Base-by-base conservation (phyloP, 1,284 basidiomycete genomes). In the Sphaerobolus stellatus region DNA sequence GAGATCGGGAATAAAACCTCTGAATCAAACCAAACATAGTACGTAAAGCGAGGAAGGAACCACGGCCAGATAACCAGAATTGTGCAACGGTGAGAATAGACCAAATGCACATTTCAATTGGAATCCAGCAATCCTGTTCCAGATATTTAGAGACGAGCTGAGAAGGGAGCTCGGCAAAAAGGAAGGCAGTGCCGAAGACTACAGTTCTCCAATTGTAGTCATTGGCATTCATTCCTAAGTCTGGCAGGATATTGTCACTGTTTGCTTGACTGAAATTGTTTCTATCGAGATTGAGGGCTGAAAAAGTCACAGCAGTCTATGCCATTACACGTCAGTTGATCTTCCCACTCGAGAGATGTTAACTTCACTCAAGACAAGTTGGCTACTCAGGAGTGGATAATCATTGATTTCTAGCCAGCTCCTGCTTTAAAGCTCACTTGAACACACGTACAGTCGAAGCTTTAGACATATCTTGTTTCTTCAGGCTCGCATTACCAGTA, bases 101-200 rank as follows among this genome's bases (percentile, higher is more conserved):
- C 63, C 64, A 63, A 31, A 49, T 16, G 58, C 64, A 56, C 62
- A 81, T 81, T 68, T 87, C 85, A 22, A 72, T 80, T 1, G 87
- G 86, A 60, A 88, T 83, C 85, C 85, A 89, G 25, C 80, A 73
- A 66, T 88, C 86, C 2, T 84, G 83, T 3, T 86, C 85, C 34
- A 82, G 52, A 75, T 81, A 74, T 67, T 88, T 90, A 3, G 84
- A 87, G 41, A 90, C 68, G 14, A 90, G 71, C 60, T 88, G 86
- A 1, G 85, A 87, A n/a, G 87, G 86, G 27, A 88, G 67, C 62
- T 86, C 84, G 4, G 83, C 82, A 31, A 66, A 71, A 33, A 88
- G 68, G 68, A 88, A 88, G 36, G 79, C 69, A 1, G 86, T 57
- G 48, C 79, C 74, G 59, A 79, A 81, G 2, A 86, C 55, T 1